A percentile compares a stretch with the other conserved stretches of the same genome.
phyloP scores from a whole-genome alignment of 2,329 filamentous ascomycete genomes.

The Aspergillus quadricinctus region DNA sequence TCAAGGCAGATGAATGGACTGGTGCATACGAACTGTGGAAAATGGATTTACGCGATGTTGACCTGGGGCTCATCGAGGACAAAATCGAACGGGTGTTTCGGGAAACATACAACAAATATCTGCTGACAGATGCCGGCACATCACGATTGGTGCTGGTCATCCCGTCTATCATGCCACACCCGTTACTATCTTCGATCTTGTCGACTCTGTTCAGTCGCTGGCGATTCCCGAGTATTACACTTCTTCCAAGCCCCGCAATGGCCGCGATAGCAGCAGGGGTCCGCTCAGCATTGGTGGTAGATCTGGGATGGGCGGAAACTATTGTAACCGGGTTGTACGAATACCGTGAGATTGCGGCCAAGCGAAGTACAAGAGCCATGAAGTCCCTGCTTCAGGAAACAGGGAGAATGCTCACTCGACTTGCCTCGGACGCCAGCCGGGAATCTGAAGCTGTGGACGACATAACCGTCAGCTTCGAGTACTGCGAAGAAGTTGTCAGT shows the following conservation, averaged over 20 bases:
- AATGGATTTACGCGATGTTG: slow-evolving; percentile 65
- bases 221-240: slow-evolving; percentile 72
- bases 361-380: slow-evolving; percentile 68
- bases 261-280: slow-evolving; percentile 73
- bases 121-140: slow-evolving; percentile 58
- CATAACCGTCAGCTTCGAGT: slow-evolving; percentile 61
- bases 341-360: slow-evolving; percentile 72
- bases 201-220: slow-evolving; percentile 77
- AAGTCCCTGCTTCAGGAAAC: slow-evolving; percentile 67
- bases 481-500: slow-evolving; percentile 73
- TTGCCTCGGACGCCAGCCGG: slow-evolving; percentile 18
- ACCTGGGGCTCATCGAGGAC: slow-evolving; percentile 77
- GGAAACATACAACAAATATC: slow-evolving; percentile 75
- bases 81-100: slow-evolving; percentile 79
- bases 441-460: slow-evolving; percentile 31
- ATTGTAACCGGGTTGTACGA: slow-evolving; percentile 83
- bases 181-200: slow-evolving; percentile 69
- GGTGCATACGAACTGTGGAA: slow-evolving; percentile 67
- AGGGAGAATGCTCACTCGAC: slow-evolving; percentile 41
- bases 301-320: slow-evolving; percentile 91
- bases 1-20: slow-evolving; percentile 41
- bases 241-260: slow-evolving; percentile 74
- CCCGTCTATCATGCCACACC: slow-evolving; percentile 71
- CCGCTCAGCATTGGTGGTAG: slow-evolving; percentile 78
- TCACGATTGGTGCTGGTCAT: slow-evolving; percentile 71